Evolutionary conservation across 768 basidiomycete species (phyloP), one percentile per base, ranked within the genome.

Genomic region (Suillus tomentosus): DNA sequence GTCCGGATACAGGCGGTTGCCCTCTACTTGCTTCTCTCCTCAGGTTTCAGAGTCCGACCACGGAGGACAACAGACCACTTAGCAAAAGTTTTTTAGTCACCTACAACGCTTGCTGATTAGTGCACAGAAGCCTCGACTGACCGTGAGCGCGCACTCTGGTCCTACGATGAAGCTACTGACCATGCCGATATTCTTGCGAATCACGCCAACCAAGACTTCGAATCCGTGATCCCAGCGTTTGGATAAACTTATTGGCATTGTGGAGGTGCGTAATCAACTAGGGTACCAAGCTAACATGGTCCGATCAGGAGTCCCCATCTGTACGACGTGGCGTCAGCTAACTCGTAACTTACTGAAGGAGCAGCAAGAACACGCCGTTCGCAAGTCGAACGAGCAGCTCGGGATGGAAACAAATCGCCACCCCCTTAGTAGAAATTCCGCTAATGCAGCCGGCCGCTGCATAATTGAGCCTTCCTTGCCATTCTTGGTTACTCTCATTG

Each of bases 271-370:
- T n/a, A 5, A n/a, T 4, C 54, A n/a, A 36, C 36, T 36, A 36
- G 19, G 11, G n/a, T 24, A 13, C 7, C 48, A 2, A 6, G 14
- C 22, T 24, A 24, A 22, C 47, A 24, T 48, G 47, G 1, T 24
- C 47, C 22, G 6, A 50, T 50, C 48, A 50, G 14, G 14, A 53
- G 36, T 40, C 40, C 19, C 34, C 22, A 24, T 67, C 53, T 15
- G 11, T 37, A 34, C 50, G 59, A 27, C 50, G 51, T 53, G 51
- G 51, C 24, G 31, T 9, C 19, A 62, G 15, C 34, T 67, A 15
- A 66, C 63, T 47, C 58, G 66, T n/a, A 34, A 63, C 17, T 66
- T 66, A 27, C 56, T 67, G 17, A 60, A 61, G 13, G 61, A 60
- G 57, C 43, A 69, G 36, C 64, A 68, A 54, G 56, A 60, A 31